These are phyloP conservation scores for Apiospora rasikravindrae DNA, from an alignment of 2,329 filamentous ascomycete genomes.

Conservation along the genomic window DNA sequence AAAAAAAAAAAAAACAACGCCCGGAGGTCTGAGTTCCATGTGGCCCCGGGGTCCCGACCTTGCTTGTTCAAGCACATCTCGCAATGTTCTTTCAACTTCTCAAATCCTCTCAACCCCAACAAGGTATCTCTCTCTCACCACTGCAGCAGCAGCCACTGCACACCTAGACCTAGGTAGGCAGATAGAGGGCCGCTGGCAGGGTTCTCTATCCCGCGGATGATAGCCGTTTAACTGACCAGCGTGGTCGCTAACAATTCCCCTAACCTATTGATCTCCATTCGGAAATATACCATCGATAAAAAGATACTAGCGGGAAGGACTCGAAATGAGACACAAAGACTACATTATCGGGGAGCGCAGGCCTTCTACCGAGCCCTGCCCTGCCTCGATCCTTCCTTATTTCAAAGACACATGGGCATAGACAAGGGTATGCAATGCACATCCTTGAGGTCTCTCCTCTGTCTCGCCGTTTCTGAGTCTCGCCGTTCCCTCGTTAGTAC, in stretches of 20 bases:
- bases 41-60: not conserved
- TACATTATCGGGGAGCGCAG: not conserved
- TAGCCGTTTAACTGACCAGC: not conserved
- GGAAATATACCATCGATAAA: constrained; percentile 15
- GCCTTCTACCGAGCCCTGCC: not conserved
- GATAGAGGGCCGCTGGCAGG: constrained; percentile 10
- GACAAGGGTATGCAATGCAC: not conserved
- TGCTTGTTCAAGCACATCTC: constrained; percentile 1
- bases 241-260: not conserved
- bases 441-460: not conserved
- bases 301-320: constrained; percentile 13
- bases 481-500: constrained; percentile 3
- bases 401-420: constrained; percentile 1
- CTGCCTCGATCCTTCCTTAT: not conserved
- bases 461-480: not conserved
- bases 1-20: not conserved
- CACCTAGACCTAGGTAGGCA: not conserved
- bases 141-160: not conserved
- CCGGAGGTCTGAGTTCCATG: not conserved
- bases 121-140: not conserved
- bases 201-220: constrained; percentile 1
- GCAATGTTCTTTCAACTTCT: not conserved
- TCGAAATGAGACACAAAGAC: constrained; percentile 10
- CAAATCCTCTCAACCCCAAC: constrained; percentile 1
- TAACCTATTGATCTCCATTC: constrained; percentile 11